Evolutionary conservation across 2,329 filamentous ascomycete genomes (phyloP), one percentile per base, ranked within the genome.

Genomic region (Fusarium pseudocircinatum): DNA sequence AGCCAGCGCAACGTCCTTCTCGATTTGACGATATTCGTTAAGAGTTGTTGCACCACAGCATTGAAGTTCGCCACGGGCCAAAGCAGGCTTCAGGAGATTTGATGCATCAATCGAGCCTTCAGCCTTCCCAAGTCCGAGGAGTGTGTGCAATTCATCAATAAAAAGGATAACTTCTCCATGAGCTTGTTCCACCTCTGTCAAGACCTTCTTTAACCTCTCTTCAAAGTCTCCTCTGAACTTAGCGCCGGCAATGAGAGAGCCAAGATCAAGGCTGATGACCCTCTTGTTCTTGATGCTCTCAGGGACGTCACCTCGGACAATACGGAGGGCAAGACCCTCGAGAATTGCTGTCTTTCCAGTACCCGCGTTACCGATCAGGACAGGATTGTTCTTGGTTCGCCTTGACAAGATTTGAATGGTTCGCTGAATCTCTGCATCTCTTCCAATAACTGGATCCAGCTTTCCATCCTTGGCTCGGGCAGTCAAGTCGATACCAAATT

Each of bases 211-310:
- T 67, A 98, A 81, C 46, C 96, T 88, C 81, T 99, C 96, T 81
- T 99, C 96, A 67, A 99, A 98, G 77, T 99, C 96, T 54, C 96
- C 96, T 53, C 96, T 87, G 78, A 96, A 99, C 79, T 98, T 98
- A 47, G 96, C 95, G 54, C 96, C 96, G 4, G 96, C 96, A 77
- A 99, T 98, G 22, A 99, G 88, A 40, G 94, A 94, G 5, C 96
- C 96, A 10, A 99, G 87, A 78, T 99, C 96, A 42, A 98, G 83
- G 12, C 92, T 90, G 63, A 98, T 90, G 30, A 99, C 96, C 60
- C 92, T 88, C 83, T 98, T 98, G 77, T 98, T 92, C 83, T 97
- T 97, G 81, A 99, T 93, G 75, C 94, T 97, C 82, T 98, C 96
- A 0, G 96, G 96, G 1, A 98, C 95, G 83, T 98, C 96, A 5